Percentiles rank a stretch among this genome's conserved stretches.
Evolutionary conservation across 768 basidiomycete species (phyloP).

Genomic region (Agrocybe chaxingu): DNA sequence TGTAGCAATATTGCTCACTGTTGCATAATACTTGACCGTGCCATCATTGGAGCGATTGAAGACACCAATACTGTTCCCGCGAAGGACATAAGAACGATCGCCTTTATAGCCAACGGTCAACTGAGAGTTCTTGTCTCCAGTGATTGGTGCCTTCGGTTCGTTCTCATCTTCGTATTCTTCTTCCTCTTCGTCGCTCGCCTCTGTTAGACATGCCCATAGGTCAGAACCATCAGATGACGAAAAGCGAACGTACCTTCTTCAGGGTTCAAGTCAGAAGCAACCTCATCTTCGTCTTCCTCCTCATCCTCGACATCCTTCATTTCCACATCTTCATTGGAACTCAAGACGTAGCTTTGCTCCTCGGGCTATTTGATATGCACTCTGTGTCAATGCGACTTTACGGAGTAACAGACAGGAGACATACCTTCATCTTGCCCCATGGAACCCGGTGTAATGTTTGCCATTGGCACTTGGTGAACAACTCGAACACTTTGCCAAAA

Average conservation of each 20-base stretch:
- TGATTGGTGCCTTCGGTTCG: slow-evolving; percentile 30
- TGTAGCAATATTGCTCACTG: slow-evolving; percentile 80
- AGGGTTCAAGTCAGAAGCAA: slow-evolving; percentile 62
- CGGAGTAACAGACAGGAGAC: slow-evolving; percentile 3
- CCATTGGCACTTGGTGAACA: slow-evolving; percentile 75
- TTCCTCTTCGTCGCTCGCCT: slow-evolving; percentile 40
- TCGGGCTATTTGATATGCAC: slow-evolving; percentile 46
- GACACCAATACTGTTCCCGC: slow-evolving; percentile 89
- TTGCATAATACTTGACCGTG: slow-evolving; percentile 80
- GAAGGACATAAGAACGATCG: slow-evolving; percentile 89
- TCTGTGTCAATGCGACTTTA: neutral
- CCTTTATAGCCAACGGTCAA: slow-evolving; percentile 94
- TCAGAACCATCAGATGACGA: neutral
- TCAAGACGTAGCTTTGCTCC: slow-evolving; percentile 84
- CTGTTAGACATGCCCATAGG: slow-evolving; percentile 19
- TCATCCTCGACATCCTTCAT: slow-evolving; percentile 79
- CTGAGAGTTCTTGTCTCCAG: slow-evolving; percentile 79
- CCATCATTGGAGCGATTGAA: slow-evolving; percentile 72
- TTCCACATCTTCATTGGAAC: slow-evolving; percentile 80
- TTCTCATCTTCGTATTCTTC: slow-evolving; percentile 47
- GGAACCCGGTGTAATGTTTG: slow-evolving; percentile 69
- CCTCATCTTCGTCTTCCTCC: slow-evolving; percentile 78
- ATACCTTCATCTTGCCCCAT: slow-evolving; percentile 81
- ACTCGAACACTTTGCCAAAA: slow-evolving; percentile 56
- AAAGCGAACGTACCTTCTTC: slow-evolving; percentile 46